Evolutionary conservation across 371 early-diverging fungal genomes (phyloP), one percentile per base, ranked within the genome.

Genomic region (Capillidium heterosporum): DNA sequence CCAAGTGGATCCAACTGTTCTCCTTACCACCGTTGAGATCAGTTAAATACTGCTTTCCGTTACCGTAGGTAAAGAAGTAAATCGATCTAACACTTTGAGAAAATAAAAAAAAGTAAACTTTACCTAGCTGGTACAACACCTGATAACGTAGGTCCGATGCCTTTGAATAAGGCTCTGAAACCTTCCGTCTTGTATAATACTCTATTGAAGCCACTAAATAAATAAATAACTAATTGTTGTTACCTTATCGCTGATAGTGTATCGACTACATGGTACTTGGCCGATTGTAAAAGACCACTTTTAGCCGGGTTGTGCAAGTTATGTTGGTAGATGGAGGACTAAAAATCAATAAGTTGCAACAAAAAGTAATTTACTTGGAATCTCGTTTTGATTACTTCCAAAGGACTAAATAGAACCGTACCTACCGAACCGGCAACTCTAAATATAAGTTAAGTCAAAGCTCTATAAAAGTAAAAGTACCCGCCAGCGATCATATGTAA

Each of bases 91-190:
- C 62, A 8, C 41, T 29, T 19, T 7, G 53, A 10, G 23, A 17
- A 11, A 60, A 50, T 19, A 5, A 21, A 54, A 60, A 56, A 7
- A 28, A n/a, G 27, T 21, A 48, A 29, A 42, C 44, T 41, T 48
- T 69, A 83, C 84, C 85, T 73, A 52, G 89, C 82, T 32, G 97
- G 97, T 41, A 96, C 81, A 5, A 96, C 91, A 31, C 95, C 97
- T 17, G 89, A 74, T 8, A 96, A 65, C 51, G 87, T 90, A 3
- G 97, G 93, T 0, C 94, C 92, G 29, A 96, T 61, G 1, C 97
- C 97, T 57, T 89, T 88, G 69, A 87, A 96, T 57, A 91, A 77
- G 4, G 87, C 95, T 0, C 78, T 67, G 10, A 86, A 64, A 4
- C 97, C 97, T 67, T 94, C 95, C 17, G 73, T 69, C 29, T 73